phyloP scores from a whole-genome alignment of 2,329 filamentous ascomycete genomes.

The Colletotrichum coccodes region DNA sequence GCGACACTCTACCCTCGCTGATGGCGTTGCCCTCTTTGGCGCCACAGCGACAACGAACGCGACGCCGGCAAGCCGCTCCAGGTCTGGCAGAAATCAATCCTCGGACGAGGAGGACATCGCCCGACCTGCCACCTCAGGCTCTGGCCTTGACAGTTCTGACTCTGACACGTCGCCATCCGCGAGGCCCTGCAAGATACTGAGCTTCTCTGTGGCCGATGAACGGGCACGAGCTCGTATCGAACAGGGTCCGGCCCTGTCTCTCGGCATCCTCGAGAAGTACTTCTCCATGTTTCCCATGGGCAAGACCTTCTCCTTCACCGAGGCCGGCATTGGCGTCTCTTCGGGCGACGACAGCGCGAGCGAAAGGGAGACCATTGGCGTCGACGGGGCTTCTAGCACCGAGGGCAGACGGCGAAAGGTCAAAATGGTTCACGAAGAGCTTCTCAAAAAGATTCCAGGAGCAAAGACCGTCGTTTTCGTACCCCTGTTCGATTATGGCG shows the following conservation, averaged over 20 bases:
- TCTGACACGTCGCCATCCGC: conserved; percentile 39
- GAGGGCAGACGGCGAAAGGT: conserved; percentile 31
- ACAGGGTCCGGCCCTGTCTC: conserved; percentile 39
- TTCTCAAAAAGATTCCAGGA: conserved; percentile 45
- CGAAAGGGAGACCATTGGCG: conserved; percentile 35
- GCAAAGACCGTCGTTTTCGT: conserved; percentile 47
- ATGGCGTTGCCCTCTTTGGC: conserved; percentile 44
- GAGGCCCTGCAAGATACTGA: conserved; percentile 42
- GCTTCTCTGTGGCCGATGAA: conserved; percentile 40
- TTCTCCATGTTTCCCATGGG: conserved; percentile 42
- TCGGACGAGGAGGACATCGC: conserved; percentile 35
- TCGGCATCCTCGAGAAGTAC: conserved; percentile 43
- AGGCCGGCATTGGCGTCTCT: conserved; percentile 39
- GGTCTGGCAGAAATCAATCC: conserved; percentile 4
- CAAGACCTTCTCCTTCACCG: conserved; percentile 43
- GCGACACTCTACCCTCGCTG: conserved; percentile 42
- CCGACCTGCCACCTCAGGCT: conserved; percentile 27
- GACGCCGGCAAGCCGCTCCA: conserved; percentile 16
- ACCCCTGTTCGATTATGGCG: conserved; percentile 47
- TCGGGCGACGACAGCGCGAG: conserved; percentile 45
- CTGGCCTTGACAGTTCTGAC: conserved; percentile 42
- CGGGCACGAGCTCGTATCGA: conserved; percentile 38
- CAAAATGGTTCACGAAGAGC: conserved; percentile 43
- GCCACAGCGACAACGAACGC: conserved; percentile 38
- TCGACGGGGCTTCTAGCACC: not conserved